Base-by-base conservation (phyloP, 2,329 filamentous ascomycete species). In the Cordyceps fumosorosea region DNA sequence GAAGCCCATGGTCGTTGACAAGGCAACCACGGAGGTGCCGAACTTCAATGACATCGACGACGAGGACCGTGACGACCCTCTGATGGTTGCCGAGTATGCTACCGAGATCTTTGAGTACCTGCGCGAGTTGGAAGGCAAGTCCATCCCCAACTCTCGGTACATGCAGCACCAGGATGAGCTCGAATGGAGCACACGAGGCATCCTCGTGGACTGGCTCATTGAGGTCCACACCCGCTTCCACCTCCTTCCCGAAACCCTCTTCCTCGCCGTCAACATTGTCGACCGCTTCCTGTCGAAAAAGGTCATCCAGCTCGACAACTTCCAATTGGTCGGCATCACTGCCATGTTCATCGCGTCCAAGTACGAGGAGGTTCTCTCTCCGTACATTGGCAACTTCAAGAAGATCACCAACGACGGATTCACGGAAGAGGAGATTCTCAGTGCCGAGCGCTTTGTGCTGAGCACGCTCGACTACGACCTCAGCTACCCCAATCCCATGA, bases 311-410 rank as follows among this genome's bases (percentile, higher is more conserved):
- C 87, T 99, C 53, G 93, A 98, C 75, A 92, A 93, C 65, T 87
- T 99, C 6, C 95, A 99, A 77, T 84, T 99, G 10, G 95, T 99
- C 63, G 95, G 95, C 71, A 93, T 98, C 71, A 96, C 95, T 26
- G 95, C 93, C 75, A 98, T 99, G 95, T 98, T 98, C 80, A 96
- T 98, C 72, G 95, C 95, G 14, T 96, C 93, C 72, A 99, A 99
- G 80, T 99, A 98, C 74, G 93, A 99, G 77, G 95, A 99, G 75
- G 93, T 99, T 56, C 84, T 99, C 56, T 98, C 95, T 12, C 95
- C 95, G 52, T 93, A 98, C 69, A 93, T 99, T 45, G 89, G 90
- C 74, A 97, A 97, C 82, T 99, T 99, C 82, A 90, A 90, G 69
- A 91, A 96, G 71, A 93, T 99, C 69, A 92, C 95, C 71, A 95